Base-by-base conservation (phyloP, 495 filamentous ascomycete species). In the Mycothermus thermophilus region DNA sequence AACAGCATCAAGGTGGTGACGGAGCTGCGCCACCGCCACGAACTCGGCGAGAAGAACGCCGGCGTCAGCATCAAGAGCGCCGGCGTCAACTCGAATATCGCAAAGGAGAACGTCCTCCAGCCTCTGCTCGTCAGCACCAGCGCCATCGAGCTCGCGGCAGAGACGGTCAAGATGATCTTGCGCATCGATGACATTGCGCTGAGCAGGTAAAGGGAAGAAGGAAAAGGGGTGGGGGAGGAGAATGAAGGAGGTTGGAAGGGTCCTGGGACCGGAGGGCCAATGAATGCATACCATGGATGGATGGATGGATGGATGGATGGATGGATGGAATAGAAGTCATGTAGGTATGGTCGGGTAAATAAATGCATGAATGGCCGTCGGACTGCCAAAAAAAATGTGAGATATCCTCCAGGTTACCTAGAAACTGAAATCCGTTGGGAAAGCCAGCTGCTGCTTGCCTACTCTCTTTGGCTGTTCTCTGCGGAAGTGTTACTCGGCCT, bases 1-100 rank as follows among this genome's bases (percentile, higher is more conserved):
- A 96, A 95, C 67, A 83, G 79, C 50, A 96, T 97, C 69, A 92
- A 87, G 60, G 92, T 97, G 11, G 90, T 97, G n/a, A 97, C 90
- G 23, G 92, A 94, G 40, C 62, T 97, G 56, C 72, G 92, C 49
- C 83, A 94, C 60, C 71, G 84, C 44, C 90, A 97, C 56, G 90
- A 85, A 41, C 75, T 81, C 55, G 92, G 88, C 32, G 85, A 96
- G 72, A 79, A 79, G 66, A 92, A 93, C 46, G 88, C 90, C 12
- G 90, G 90, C 36, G 85, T 97, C 15, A 94, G 85, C 59, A 96
- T 97, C 62, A 83, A 90, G 71, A 84, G 79, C 52, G 88, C 92
- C 7, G 90, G 92, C 34, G 92, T 97, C 28, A 93, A 92, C 70
- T 72, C 77, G 35, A 83, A 93, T 54, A 93, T 94, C 42, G 79